These are phyloP conservation scores for Malassezia sympodialis DNA, from an alignment of 1,284 basidiomycete species.

Conservation along the genomic window DNA sequence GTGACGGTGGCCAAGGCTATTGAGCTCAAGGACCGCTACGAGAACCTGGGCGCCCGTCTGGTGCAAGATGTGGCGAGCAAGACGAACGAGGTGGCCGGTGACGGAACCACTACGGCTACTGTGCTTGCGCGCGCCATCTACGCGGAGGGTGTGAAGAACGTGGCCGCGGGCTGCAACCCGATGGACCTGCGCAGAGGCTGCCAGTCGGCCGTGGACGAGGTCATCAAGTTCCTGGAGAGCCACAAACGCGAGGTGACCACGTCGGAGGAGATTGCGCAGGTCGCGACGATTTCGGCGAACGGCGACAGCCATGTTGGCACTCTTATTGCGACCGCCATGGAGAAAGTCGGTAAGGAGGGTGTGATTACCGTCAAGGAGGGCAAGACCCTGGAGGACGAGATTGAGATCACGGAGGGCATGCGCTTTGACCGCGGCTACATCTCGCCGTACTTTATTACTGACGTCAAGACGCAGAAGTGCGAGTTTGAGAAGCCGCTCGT, in stretches of 20 bases:
- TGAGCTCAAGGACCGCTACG: slow-evolving; percentile 85
- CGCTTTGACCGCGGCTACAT: slow-evolving; percentile 98
- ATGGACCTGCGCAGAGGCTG: slow-evolving; percentile 96
- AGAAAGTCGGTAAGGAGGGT: slow-evolving; percentile 98
- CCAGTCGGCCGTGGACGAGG: slow-evolving; percentile 89
- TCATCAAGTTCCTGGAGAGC: slow-evolving; percentile 78
- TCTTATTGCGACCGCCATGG: slow-evolving; percentile 98
- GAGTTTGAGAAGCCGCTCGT: slow-evolving; percentile 95
- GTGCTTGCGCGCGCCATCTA: slow-evolving; percentile 95
- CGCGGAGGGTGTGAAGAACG: slow-evolving; percentile 97
- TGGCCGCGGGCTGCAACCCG: slow-evolving; percentile 96
- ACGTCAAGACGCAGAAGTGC: slow-evolving; percentile 90
- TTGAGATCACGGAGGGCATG: slow-evolving; percentile 99
- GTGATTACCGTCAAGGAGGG: slow-evolving; percentile 99
- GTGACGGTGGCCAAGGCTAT: slow-evolving; percentile 96
- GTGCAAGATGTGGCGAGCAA: slow-evolving; percentile 91
- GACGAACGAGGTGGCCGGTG: slow-evolving; percentile 94
- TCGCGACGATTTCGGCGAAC: slow-evolving; percentile 97
- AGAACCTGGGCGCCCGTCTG: slow-evolving; percentile 95
- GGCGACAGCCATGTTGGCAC: slow-evolving; percentile 87
- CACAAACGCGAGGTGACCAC: slow-evolving; percentile 93
- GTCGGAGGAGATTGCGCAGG: slow-evolving; percentile 90
- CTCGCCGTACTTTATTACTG: slow-evolving; percentile 96
- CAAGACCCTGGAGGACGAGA: slow-evolving; percentile 89
- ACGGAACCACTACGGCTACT: slow-evolving; percentile 95